Percentiles rank a stretch among this genome's conserved stretches.
These are phyloP conservation scores for Acorus calamus DNA, from an alignment of 106 monocot genomes.

Conservation along the genomic window DNA sequence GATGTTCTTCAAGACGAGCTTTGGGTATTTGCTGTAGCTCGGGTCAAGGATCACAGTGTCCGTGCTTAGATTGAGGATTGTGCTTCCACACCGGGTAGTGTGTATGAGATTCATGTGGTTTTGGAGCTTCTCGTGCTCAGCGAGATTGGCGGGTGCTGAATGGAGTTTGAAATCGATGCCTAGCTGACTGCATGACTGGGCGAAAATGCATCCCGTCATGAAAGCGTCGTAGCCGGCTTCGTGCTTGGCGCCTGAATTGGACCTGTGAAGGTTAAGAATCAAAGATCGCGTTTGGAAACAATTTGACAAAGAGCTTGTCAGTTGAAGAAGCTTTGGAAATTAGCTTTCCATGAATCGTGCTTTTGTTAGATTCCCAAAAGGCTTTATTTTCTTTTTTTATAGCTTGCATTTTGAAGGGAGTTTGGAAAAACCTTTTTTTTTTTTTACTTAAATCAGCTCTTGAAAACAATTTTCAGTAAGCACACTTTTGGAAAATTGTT, in stretches of 20 bases:
- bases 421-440: no score
- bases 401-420: no score
- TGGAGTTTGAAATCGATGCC: slow-evolving; percentile 60
- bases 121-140: slow-evolving; percentile 40
- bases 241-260: slow-evolving; percentile 79
- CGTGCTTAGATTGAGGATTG: slow-evolving; percentile 53
- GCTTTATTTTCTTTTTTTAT: no score
- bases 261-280: slow-evolving; percentile 1
- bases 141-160: slow-evolving; percentile 23
- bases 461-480: slow-evolving; percentile 1
- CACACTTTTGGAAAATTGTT: not conserved
- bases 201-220: slow-evolving; percentile 96
- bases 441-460: not conserved
- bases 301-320: no score
- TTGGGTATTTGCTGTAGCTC: slow-evolving; percentile 40
- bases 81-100: slow-evolving; percentile 73
- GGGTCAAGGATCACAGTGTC: slow-evolving; percentile 45
- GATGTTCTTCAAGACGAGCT: slow-evolving; percentile 40
- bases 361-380: no score
- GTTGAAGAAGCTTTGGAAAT: no score
- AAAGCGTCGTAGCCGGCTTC: slow-evolving; percentile 99
- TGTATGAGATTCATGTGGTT: slow-evolving; percentile 62
- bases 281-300: no score
- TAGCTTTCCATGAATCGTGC: no score
- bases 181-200: slow-evolving; percentile 62